phyloP scores from a whole-genome alignment of 148 eudicot species.

The Amaranthus hypochondriacus region DNA sequence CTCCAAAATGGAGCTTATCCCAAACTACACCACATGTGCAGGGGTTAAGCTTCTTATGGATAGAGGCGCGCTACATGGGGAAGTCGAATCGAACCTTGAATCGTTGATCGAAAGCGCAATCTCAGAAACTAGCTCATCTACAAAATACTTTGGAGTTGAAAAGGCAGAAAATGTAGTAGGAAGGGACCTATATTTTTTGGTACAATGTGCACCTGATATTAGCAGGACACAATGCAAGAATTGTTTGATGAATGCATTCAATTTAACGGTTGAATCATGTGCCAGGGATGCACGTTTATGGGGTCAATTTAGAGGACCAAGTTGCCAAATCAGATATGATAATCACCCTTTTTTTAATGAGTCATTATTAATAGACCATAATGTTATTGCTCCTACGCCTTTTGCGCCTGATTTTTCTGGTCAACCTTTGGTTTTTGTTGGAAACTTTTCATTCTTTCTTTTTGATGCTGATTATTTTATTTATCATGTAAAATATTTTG shows the following conservation, averaged over 20 bases:
- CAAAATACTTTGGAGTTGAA: constrained; percentile 4
- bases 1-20: constrained; percentile 15
- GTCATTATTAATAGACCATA: neutral
- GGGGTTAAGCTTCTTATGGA: neutral
- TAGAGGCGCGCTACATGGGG: neutral
- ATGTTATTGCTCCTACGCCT: neutral
- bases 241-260: constrained; percentile 14
- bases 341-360: constrained; percentile 4
- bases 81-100: neutral
- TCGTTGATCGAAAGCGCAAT: constrained; percentile 12
- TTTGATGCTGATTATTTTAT: neutral
- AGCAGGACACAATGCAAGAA: constrained; percentile 13
- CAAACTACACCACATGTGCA: neutral
- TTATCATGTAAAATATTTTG: too few species aligned
- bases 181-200: constrained; percentile 8
- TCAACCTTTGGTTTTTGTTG: neutral
- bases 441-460: neutral
- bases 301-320: constrained; percentile 12
- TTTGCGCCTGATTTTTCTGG: neutral
- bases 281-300: constrained; percentile 4
- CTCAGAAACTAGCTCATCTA: neutral
- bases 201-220: constrained; percentile 24
- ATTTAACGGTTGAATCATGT: constrained; percentile 11
- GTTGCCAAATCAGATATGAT: constrained; percentile 20
- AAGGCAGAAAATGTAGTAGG: neutral